A percentile compares a stretch with the other conserved stretches of the same genome.
Conservation (phyloP, 1,139 yeast genomes). For the Lodderomyces parapsilosis region DNA sequence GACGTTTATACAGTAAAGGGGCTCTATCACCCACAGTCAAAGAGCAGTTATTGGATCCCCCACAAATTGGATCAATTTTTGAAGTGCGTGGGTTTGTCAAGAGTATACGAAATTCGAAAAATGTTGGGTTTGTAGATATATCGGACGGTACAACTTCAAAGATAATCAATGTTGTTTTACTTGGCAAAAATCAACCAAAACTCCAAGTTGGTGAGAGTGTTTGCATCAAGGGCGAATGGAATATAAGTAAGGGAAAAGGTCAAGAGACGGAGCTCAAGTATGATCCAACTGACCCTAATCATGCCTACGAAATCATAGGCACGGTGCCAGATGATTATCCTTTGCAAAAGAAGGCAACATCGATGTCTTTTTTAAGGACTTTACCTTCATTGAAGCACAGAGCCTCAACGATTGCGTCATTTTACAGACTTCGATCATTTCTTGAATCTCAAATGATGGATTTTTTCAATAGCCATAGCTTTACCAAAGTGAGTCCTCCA, state of each 20-base stretch:
- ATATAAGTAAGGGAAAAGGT: conserved; percentile 25
- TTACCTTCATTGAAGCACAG: conserved; percentile 80
- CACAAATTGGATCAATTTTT: conserved; percentile 20
- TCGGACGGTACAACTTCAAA: conserved; percentile 68
- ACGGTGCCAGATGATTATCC: conserved; percentile 68
- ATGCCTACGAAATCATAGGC: conserved; percentile 40
- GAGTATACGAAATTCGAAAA: conserved; percentile 69
- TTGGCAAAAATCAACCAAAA: conserved; percentile 35
- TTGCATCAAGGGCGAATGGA: conserved; percentile 33
- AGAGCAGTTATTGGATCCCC: conserved; percentile 32
- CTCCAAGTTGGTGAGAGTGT: conserved; percentile 45
- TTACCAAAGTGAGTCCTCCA: conserved; percentile 81
- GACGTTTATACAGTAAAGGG: background rate
- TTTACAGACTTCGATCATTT: conserved; percentile 70
- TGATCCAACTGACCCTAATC: conserved; percentile 22
- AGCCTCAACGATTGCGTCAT: conserved; percentile 60
- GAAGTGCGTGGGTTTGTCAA: conserved; percentile 68
- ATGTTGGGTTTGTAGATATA: conserved; percentile 75
- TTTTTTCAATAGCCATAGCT: conserved; percentile 55
- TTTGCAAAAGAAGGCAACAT: conserved; percentile 74
- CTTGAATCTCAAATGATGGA: conserved; percentile 54
- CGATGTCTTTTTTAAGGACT: conserved; percentile 62
- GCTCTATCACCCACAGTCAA: conserved; percentile 28
- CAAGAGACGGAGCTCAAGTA: conserved; percentile 35
- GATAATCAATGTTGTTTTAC: conserved; percentile 58